Evolutionary conservation across 305 asterid species (phyloP).

Genomic region (Fraxinus floribunda): DNA sequence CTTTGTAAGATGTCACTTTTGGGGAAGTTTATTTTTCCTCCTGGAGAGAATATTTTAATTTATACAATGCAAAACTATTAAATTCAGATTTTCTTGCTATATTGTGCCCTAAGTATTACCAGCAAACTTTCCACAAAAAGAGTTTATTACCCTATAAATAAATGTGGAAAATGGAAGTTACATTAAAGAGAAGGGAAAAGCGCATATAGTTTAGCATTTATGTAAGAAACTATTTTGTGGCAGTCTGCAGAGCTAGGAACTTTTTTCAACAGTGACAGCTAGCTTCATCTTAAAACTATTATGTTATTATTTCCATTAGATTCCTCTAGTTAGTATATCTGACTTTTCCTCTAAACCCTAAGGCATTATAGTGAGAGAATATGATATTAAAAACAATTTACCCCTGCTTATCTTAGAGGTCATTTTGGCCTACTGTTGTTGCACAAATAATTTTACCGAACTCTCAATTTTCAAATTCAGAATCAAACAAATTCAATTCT

Average conservation of each 20-base stretch:
- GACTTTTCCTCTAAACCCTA: not conserved
- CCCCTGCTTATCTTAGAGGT: not conserved
- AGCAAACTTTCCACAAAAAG: not conserved
- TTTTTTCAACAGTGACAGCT: not conserved
- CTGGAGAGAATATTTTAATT: not conserved
- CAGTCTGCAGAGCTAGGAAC: not conserved
- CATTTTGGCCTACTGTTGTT: not conserved
- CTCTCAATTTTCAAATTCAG: not conserved
- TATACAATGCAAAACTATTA: not conserved
- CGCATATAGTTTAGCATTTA: not conserved
- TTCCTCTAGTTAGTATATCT: not conserved
- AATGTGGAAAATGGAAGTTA: conserved; percentile 2
- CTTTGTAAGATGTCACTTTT: not conserved
- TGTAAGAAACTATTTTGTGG: not conserved
- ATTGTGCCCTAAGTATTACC: not conserved
- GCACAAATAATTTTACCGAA: not conserved
- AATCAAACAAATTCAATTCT: not conserved
- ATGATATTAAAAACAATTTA: not conserved
- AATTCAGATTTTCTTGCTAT: not conserved
- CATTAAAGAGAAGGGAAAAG: not conserved
- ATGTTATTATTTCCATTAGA: not conserved
- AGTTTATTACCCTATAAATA: not conserved
- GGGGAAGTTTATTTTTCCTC: not conserved
- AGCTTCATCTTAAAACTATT: conserved; percentile 1
- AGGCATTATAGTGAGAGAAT: not conserved